Percentiles rank a stretch among this genome's conserved stretches.
Conservation (phyloP, 2,329 filamentous ascomycete genomes). For the Fusarium aywerte region DNA sequence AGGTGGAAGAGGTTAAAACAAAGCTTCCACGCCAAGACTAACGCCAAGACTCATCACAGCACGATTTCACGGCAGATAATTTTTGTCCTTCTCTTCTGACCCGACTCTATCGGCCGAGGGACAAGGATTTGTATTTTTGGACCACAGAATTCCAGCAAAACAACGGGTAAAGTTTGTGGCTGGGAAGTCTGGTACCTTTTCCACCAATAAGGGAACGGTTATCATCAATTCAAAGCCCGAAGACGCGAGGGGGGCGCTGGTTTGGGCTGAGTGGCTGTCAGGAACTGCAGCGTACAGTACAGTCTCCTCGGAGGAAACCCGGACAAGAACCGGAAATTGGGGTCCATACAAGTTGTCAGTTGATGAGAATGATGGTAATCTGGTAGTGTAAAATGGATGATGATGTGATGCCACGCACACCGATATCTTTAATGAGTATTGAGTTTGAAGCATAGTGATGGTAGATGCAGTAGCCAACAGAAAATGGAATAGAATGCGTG, state of each 20-base stretch:
- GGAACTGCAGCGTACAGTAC: not conserved
- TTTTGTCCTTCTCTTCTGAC: constrained; percentile 2
- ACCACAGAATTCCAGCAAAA: constrained; percentile 5
- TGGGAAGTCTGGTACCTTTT: constrained; percentile 25
- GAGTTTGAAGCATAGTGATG: not conserved
- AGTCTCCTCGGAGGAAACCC: constrained; percentile 29
- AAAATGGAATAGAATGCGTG: not conserved
- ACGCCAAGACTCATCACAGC: constrained; percentile 35
- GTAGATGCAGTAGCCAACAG: not conserved
- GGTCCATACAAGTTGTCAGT: not conserved
- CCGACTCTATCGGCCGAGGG: constrained; percentile 36
- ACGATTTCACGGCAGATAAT: constrained; percentile 16
- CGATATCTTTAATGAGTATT: not conserved
- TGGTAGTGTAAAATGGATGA: constrained; percentile 9
- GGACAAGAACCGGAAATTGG: constrained; percentile 32
- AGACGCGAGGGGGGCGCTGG: constrained; percentile 20
- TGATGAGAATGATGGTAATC: not conserved
- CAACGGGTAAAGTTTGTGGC: not conserved
- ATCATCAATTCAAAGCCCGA: constrained; percentile 13
- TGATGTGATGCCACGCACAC: constrained; percentile 27
- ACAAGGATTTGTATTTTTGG: not conserved
- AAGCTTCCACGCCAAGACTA: constrained; percentile 41
- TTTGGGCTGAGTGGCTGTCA: not conserved
- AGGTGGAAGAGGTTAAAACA: constrained; percentile 39
- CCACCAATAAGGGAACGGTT: constrained; percentile 20